Evolutionary conservation across 176 grass and related monocot genomes (phyloP), one percentile per base, ranked within the genome.

Genomic region (Puya raimondii): DNA sequence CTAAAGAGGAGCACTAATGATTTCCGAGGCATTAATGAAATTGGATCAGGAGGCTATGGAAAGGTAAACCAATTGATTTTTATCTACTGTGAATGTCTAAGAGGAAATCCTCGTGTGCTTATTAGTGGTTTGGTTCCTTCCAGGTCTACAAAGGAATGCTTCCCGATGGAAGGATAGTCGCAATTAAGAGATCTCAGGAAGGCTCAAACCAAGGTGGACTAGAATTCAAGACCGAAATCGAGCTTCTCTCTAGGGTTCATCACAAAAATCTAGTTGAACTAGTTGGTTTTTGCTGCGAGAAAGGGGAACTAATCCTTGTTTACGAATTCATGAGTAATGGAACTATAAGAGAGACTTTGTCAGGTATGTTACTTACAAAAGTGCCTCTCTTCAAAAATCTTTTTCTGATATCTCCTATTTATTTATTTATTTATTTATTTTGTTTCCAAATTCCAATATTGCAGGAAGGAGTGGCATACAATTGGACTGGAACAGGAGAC

Each of bases 171-270:
- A 72, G 78, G 50, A 47, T 92, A 21, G 71, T 92, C 61, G 93
- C 93, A 53, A 91, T 97, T 76, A 97, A 97, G 74, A 90, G 93
- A 74, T 89, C 86, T 12, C 75, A 85, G 14, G 67, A 88, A 84
- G 86, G 89, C 71, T 92, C 93, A 23, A 85, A 66, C 70, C 93
- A 97, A 76, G 93, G 89, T 23, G 84, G 84, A 23, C 79, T 87
- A 53, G 93, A 97, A 65, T 92, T 97, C 86, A 92, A 92, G 70
- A 97, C 86, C 58, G 93, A 97, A 86, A 97, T 97, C 42, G 89
- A 97, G 76, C 79, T 97, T 17, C 84, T 97, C 70, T 90, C 89
- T 0, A 84, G 89, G 21, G 93, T 97, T 23, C 93, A 97, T 76
- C 93, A 92, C 82, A 92, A 82, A 65, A 97, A 97, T 52, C 76